These are phyloP conservation scores for Gremmenia infestans DNA, from an alignment of 2,329 filamentous ascomycete species.

Conservation along the genomic window DNA sequence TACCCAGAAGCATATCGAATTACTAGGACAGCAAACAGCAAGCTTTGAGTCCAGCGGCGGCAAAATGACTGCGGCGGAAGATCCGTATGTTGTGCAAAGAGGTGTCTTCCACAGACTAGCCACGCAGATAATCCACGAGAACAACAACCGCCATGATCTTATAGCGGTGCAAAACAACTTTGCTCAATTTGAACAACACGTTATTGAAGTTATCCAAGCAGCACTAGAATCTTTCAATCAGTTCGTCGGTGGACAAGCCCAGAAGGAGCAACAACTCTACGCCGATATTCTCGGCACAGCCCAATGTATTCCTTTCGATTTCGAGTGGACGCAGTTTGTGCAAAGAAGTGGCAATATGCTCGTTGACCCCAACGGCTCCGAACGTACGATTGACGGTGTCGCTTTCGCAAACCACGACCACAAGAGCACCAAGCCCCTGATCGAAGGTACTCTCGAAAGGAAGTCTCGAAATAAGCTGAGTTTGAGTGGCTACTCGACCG, in stretches of 20 bases:
- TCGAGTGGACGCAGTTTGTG: conserved; percentile 87
- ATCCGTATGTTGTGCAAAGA: conserved; percentile 83
- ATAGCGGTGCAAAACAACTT: conserved; percentile 90
- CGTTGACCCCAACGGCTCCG: conserved; percentile 69
- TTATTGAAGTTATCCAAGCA: conserved; percentile 77
- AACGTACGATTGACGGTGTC: conserved; percentile 69
- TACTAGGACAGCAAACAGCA: conserved; percentile 81
- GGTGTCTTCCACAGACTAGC: conserved; percentile 78
- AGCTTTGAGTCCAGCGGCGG: conserved; percentile 71
- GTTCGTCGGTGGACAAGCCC: conserved; percentile 72
- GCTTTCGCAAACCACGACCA: conserved; percentile 88
- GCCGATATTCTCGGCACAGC: conserved; percentile 73
- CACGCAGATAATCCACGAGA: conserved; percentile 91
- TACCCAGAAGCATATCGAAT: conserved; percentile 95
- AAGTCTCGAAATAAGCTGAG: conserved; percentile 83
- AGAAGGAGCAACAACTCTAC: conserved; percentile 77
- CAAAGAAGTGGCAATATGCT: conserved; percentile 66
- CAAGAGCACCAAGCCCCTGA: conserved; percentile 69
- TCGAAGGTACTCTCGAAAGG: conserved; percentile 84
- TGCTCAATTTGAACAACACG: conserved; percentile 77
- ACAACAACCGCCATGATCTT: conserved; percentile 90
- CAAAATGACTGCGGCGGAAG: conserved; percentile 65
- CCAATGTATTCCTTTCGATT: conserved; percentile 74
- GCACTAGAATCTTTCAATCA: conserved; percentile 80
- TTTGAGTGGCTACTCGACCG: conserved; percentile 68